Evolutionary conservation across 2,329 filamentous ascomycete genomes (phyloP), one percentile per base, ranked within the genome.

Genomic region (Stagonosporopsis cucurbitacearum): DNA sequence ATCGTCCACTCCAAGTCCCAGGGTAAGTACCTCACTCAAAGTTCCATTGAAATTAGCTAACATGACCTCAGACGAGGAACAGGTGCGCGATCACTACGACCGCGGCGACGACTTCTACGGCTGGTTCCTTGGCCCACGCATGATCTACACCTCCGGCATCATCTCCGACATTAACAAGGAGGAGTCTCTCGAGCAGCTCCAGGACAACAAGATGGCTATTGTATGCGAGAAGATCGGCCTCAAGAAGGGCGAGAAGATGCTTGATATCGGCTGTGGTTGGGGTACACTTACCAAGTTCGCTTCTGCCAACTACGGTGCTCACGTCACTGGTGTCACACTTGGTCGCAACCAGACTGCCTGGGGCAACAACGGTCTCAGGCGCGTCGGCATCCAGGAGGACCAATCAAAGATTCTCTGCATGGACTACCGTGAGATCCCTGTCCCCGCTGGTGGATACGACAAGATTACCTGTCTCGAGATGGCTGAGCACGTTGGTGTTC

Each of bases 391-490:
- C 59, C 79, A 89, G 47, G 92, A 97, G 78, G 86, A 89, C 68
- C 95, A 99, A 82, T 95, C 90, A 81, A 89, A 87, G 66, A 93
- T 98, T 73, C 82, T 96, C 62, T 98, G 95, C 85, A 91, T 92
- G 86, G 95, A 98, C 78, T 99, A 98, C 83, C 92, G 95, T 72
- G 95, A 98, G 73, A 93, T 95, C 64, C 91, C 92, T 25, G 84
- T 90, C 19, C 88, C 91, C 19, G 80, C 89, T 67, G 89, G 88
- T 62, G 83, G 85, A 57, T 98, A 94, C 83, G 87, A 96, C 79
- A 96, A 96, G 82, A 97, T 98, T 73, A 96, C 93, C 67, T 96
- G 92, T 78, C 87, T 98, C 51, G 95, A 99, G 79, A 98, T 98
- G 95, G 93, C 92, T 50, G 95, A 98, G 83, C 95, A 99, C 80